A percentile compares a stretch with the other conserved stretches of the same genome.
Conservation (phyloP, 73 alveolate species). For the Tetrahymena thermophila region DNA sequence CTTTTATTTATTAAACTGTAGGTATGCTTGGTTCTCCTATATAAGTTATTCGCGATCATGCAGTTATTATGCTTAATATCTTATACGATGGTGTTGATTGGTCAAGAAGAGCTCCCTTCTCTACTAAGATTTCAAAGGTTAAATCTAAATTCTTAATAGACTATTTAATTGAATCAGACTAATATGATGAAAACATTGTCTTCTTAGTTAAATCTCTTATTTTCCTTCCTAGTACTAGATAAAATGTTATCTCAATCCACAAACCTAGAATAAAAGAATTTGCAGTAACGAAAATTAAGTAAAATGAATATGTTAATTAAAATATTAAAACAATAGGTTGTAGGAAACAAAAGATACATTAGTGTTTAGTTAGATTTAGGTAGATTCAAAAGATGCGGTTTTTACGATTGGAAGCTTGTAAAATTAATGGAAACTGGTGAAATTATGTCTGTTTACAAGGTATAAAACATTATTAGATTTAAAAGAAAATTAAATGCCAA, state of each 20-base stretch:
- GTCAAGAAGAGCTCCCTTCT: constrained; percentile 84
- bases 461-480: constrained; percentile 9
- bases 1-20: background rate
- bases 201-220: constrained; percentile 19
- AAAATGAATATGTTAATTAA: constrained; percentile 38
- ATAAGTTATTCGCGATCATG: constrained; percentile 67
- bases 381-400: constrained; percentile 89
- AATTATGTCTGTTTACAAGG: constrained; percentile 7
- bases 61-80: constrained; percentile 84
- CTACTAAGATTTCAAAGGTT: constrained; percentile 67
- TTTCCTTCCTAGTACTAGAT: constrained; percentile 20
- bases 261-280: constrained; percentile 31
- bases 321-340: constrained; percentile 1
- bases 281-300: constrained; percentile 4
- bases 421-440: constrained; percentile 51
- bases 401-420: constrained; percentile 94
- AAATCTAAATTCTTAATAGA: constrained; percentile 54
- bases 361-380: constrained; percentile 65
- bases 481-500: background rate
- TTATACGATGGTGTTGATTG: constrained; percentile 95
- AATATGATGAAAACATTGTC: constrained; percentile 15
- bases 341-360: constrained; percentile 32
- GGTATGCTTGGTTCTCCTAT: constrained; percentile 32
- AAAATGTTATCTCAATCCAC: constrained; percentile 38
- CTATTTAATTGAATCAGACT: constrained; percentile 41